Base-by-base conservation (phyloP, 2,329 filamentous ascomycete species). In the Ophiostoma pallidulum region DNA sequence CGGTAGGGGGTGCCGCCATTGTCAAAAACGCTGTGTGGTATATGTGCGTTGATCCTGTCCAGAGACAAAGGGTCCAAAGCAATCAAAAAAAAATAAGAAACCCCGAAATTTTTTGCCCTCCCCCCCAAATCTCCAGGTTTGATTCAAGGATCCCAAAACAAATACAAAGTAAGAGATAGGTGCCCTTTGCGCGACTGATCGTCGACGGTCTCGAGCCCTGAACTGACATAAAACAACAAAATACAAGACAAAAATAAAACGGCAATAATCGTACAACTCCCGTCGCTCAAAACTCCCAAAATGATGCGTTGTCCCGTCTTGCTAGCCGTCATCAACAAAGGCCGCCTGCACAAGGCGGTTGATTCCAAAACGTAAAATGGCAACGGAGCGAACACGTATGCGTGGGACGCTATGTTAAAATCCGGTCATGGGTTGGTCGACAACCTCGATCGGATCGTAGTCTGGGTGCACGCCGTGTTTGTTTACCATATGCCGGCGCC, bases 401-500 rank as follows among this genome's bases (percentile, higher is more conserved):
- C n/a, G n/a, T 28, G 8, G 8, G 16, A 37, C n/a, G 20, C 10
- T 6, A 18, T n/a, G 14, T 55, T 48, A 57, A 16, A 51, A 35
- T 7, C 54, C 58, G 8, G 45, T 50, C 59, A 66, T 64, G 3
- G 62, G 57, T 20, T 64, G 61, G 49, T 71, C 69, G 44, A 68
- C 63, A 13, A 70, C 62, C 16, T 69, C 68, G 14, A 69, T 66
- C 2, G 71, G 69, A 6, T 71, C 68, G 51, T 70, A 60, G 31
- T 68, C 61, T 0, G 60, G 58, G 3, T 57, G 56, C 41, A 59
- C 57, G 14, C 54, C 49, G 54, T 80, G 77, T 54, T 78, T 79
- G 59, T 78, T 79, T 31, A 69, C 65, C 75, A 80, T 79, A 57
- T 80, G 77, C 48, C 77, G 64, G 55, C 75, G 72, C 76, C 76